A percentile compares a stretch with the other conserved stretches of the same genome.
Conservation (phyloP, 805 yeast species). For the Nakazawaea laoshanensis region DNA sequence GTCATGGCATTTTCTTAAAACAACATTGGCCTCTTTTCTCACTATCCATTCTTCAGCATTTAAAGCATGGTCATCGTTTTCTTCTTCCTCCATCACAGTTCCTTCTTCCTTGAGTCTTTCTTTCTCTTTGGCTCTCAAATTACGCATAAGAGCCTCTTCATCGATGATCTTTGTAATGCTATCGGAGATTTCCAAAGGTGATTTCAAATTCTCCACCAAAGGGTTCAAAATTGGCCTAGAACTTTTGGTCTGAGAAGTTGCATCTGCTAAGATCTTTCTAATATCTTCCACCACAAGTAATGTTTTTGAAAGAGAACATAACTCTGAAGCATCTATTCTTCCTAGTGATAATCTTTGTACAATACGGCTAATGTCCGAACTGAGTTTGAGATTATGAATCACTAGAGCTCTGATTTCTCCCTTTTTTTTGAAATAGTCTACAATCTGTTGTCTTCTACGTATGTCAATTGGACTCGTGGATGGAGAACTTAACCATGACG, state of each 20-base stretch:
- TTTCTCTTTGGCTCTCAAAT: conserved; percentile 15
- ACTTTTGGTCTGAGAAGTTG: conserved; percentile 14
- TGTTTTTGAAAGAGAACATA: conserved; percentile 18
- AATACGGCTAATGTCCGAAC: conserved; percentile 52
- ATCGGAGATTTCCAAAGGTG: conserved; percentile 32
- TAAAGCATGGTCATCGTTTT: conserved; percentile 9
- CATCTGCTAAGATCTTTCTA: not conserved
- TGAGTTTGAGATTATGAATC: conserved; percentile 28
- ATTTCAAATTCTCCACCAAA: conserved; percentile 21
- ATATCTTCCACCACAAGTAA: conserved; percentile 5
- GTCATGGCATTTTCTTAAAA: conserved; percentile 11
- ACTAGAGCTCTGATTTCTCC: conserved; percentile 21
- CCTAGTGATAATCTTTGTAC: conserved; percentile 47
- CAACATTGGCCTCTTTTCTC: conserved; percentile 10
- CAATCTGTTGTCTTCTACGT: conserved; percentile 42
- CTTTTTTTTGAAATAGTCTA: conserved; percentile 31
- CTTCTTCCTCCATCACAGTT: conserved; percentile 11
- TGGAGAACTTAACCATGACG: conserved; percentile 81
- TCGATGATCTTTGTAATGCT: conserved; percentile 34
- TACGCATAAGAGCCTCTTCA: conserved; percentile 23
- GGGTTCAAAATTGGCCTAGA: conserved; percentile 18
- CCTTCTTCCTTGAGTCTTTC: conserved; percentile 5
- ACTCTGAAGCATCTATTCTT: conserved; percentile 20
- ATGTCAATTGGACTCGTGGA: conserved; percentile 52
- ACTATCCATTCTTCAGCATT: conserved; percentile 11